These are phyloP conservation scores for Russula brevipes DNA, from an alignment of 768 basidiomycete species.

Conservation along the genomic window DNA sequence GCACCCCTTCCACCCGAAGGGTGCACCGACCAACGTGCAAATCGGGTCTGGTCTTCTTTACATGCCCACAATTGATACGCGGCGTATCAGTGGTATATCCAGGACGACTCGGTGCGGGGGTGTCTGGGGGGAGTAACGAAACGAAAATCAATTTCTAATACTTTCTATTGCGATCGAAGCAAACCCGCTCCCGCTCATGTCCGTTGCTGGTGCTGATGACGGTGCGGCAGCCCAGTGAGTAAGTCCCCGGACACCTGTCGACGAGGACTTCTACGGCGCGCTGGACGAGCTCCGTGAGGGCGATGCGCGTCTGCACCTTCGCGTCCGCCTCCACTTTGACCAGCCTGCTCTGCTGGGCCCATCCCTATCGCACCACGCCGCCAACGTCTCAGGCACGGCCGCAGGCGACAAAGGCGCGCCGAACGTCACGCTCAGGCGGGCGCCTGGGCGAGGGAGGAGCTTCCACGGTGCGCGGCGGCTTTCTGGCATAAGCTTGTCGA, in stretches of 20 bases:
- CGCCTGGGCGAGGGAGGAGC: conserved; percentile 57
- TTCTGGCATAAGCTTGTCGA: conserved; percentile 89
- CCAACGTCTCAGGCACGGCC: conserved; percentile 32
- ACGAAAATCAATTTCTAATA: too few species aligned
- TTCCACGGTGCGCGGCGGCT: conserved; percentile 71
- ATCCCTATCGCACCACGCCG: too few species aligned
- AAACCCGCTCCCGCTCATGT: neutral
- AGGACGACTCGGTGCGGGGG: too few species aligned
- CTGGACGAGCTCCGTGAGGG: conserved; percentile 32
- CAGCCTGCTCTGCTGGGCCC: neutral
- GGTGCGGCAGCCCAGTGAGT: neutral
- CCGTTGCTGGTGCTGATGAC: neutral
- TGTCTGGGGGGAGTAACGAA: too few species aligned
- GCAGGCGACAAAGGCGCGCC: conserved; percentile 62
- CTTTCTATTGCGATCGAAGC: neutral
- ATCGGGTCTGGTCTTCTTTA: too few species aligned
- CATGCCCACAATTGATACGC: too few species aligned
- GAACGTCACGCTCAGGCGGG: conserved; percentile 68
- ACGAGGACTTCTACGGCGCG: conserved; percentile 31
- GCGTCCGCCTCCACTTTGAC: neutral
- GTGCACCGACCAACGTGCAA: too few species aligned
- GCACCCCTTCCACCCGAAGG: too few species aligned
- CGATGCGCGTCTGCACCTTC: conserved; percentile 27
- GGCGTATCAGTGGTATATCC: too few species aligned
- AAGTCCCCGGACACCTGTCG: conserved; percentile 22